Evolutionary conservation across 208 protist genomes (phyloP).

Genomic region (Trypanosoma mega): DNA sequence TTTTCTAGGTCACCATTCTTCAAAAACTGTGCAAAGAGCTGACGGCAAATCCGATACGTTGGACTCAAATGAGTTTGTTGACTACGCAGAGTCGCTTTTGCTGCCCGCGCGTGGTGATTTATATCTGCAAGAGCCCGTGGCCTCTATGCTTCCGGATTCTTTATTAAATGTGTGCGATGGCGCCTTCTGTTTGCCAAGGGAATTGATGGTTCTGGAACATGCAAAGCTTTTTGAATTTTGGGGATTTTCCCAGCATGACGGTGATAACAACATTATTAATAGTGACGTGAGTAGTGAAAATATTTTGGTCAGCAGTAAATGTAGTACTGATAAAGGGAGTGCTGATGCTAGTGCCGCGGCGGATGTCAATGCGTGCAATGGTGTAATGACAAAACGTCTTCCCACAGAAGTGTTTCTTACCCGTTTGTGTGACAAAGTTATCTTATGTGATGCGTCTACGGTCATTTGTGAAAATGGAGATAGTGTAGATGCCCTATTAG

Average conservation of each 20-base stretch:
- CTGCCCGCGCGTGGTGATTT: neutral
- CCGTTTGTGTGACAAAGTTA: neutral
- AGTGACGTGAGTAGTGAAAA: too few relatives aligned
- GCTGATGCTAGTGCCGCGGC: too few relatives aligned
- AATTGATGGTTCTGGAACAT: neutral
- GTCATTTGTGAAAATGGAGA: neutral
- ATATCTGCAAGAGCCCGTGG: neutral
- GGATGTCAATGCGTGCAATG: neutral
- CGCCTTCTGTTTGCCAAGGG: neutral
- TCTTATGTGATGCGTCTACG: neutral
- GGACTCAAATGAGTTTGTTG: slow-evolving; percentile 6
- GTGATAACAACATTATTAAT: neutral
- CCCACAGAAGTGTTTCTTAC: neutral
- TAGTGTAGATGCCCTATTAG: neutral
- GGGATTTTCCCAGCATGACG: neutral
- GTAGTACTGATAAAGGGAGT: too few relatives aligned
- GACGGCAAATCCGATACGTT: neutral
- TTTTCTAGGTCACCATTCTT: neutral
- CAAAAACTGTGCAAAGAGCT: too few relatives aligned
- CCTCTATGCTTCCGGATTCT: neutral
- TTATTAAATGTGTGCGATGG: neutral
- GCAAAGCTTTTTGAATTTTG: neutral
- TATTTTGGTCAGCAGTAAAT: too few relatives aligned
- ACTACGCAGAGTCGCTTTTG: slow-evolving; percentile 9
- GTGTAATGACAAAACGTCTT: neutral